Evolutionary conservation across 2,329 filamentous ascomycete species (phyloP).

Genomic region (Triangularia verruculosa): DNA sequence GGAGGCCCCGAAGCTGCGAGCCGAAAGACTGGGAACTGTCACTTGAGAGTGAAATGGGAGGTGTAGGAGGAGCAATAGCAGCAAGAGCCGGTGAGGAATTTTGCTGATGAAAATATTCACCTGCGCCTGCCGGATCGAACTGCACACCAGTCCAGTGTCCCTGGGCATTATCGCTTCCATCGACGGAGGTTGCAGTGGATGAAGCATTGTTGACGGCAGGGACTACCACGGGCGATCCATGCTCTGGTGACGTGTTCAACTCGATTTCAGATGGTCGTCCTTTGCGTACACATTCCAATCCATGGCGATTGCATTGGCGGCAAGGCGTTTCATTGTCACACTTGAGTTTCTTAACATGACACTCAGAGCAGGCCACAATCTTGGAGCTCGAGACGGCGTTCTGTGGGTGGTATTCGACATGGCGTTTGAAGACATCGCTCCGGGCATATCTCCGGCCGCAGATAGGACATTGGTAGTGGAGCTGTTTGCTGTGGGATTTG

Average conservation of each 20-base stretch:
- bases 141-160: not conserved
- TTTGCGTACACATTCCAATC: conserved; percentile 4
- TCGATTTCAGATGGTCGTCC: not conserved
- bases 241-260: not conserved
- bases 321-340: conserved; percentile 6
- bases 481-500: conserved; percentile 11
- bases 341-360: conserved; percentile 9
- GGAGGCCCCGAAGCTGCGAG: not conserved
- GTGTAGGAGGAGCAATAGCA: not conserved
- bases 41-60: not conserved
- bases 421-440: conserved; percentile 15
- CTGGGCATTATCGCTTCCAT: not conserved
- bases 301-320: not conserved
- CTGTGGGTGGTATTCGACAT: conserved; percentile 16
- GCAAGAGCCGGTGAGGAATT: not conserved
- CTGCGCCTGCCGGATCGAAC: not conserved
- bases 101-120: not conserved
- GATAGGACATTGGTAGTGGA: conserved; percentile 13
- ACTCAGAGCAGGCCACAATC: conserved; percentile 1
- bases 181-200: not conserved
- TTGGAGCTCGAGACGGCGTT: not conserved
- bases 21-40: not conserved
- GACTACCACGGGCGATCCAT: not conserved
- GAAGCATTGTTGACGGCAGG: not conserved
- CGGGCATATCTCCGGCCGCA: conserved; percentile 13